phyloP scores from a whole-genome alignment of 768 basidiomycete species.

The Xerocomellus intermedius region DNA sequence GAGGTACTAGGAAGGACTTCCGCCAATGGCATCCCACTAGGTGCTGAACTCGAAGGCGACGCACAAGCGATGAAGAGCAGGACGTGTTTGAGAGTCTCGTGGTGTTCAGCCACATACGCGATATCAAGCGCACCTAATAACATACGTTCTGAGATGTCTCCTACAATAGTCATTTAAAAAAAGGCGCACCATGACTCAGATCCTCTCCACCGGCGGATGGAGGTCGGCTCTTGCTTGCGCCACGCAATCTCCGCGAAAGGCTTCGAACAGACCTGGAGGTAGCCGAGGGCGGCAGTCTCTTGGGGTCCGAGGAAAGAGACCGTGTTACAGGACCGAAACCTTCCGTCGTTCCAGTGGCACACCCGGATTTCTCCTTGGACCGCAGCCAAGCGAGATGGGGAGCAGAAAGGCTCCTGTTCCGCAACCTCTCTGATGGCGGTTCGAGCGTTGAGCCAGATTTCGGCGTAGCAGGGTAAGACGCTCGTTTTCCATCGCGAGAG shows the following conservation, averaged over 20 bases:
- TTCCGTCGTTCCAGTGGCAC: conserved; percentile 9
- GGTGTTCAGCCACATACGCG: conserved; percentile 70
- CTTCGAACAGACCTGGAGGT: conserved; percentile 15
- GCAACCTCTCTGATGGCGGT: conserved; percentile 27
- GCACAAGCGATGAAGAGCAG: conserved; percentile 61
- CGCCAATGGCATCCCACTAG: conserved; percentile 51
- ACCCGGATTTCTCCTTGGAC: conserved; percentile 28
- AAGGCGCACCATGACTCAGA: conserved; percentile 18
- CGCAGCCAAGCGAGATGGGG: conserved; percentile 60
- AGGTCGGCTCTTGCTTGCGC: conserved; percentile 23
- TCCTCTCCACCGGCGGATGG: conserved; percentile 11
- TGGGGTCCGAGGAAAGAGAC: conserved; percentile 21
- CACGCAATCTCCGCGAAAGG: conserved; percentile 23
- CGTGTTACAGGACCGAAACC: neutral
- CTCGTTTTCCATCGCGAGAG: conserved; percentile 19
- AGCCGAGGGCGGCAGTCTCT: neutral
- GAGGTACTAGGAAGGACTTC: conserved; percentile 56
- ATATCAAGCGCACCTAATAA: conserved; percentile 37
- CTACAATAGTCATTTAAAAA: neutral
- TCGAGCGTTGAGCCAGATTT: conserved; percentile 8
- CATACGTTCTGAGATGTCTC: neutral
- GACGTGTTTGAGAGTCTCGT: conserved; percentile 80
- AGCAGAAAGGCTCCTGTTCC: conserved; percentile 56
- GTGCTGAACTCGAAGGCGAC: conserved; percentile 13
- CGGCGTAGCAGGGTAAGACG: conserved; percentile 18